These are phyloP conservation scores for Geotrichum carabidarum DNA, from an alignment of 1,139 yeast species.

Conservation along the genomic window DNA sequence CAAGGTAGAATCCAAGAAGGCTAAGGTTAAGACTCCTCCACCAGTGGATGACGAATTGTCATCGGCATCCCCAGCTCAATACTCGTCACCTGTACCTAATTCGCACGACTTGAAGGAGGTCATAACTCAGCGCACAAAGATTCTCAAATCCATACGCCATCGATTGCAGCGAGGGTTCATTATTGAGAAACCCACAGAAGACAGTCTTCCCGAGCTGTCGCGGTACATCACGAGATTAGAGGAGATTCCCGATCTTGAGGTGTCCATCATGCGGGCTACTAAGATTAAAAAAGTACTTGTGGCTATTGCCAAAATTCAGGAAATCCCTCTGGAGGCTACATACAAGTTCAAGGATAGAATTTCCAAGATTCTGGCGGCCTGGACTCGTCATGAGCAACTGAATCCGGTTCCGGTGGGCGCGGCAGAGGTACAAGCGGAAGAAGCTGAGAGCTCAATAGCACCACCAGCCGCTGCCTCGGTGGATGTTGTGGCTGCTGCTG, in stretches of 20 bases:
- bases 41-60: background rate
- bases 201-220: slow-evolving; percentile 27
- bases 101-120: slow-evolving; percentile 25
- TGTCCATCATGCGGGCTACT: slow-evolving; percentile 35
- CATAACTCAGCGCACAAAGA: slow-evolving; percentile 26
- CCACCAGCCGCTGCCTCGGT: too few relatives aligned
- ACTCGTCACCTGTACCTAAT: slow-evolving; percentile 17
- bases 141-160: slow-evolving; percentile 31
- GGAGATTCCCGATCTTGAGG: slow-evolving; percentile 34
- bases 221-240: slow-evolving; percentile 31
- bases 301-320: slow-evolving; percentile 28
- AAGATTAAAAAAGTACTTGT: slow-evolving; percentile 37
- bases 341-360: slow-evolving; percentile 30
- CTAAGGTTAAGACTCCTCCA: background rate
- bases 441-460: too few relatives aligned
- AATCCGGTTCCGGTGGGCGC: too few relatives aligned
- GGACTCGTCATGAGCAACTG: slow-evolving; percentile 23
- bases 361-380: slow-evolving; percentile 28
- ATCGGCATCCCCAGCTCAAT: background rate
- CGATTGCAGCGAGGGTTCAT: slow-evolving; percentile 35
- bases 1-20: background rate
- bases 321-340: slow-evolving; percentile 30
- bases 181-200: slow-evolving; percentile 28
- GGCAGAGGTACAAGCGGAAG: too few relatives aligned
- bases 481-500: too few relatives aligned